Base-by-base conservation (phyloP, 78 protist species). In the Anaeramoeba flamelloides region DNA sequence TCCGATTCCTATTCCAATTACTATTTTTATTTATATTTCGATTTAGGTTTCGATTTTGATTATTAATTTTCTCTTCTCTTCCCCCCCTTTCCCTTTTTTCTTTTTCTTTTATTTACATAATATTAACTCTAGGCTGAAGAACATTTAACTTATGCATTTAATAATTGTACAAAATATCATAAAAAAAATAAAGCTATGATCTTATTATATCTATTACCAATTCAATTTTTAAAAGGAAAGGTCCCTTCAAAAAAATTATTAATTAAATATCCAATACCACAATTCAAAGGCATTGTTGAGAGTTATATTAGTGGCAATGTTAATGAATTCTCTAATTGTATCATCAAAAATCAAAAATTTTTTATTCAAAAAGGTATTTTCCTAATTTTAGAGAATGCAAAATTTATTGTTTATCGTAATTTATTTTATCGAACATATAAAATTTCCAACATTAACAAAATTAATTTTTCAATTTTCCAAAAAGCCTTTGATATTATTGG, bases 281-380 rank as follows among this genome's bases (percentile, higher is more conserved):
- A 85, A 77, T 85, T 85, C 41, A 33, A 79, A 76, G 88, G 75
- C n/a, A 79, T 85, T 17, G 88, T 80, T 1, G 81, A 85, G 74
- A 17, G 81, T 12, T 76, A 83, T 40, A 80, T 83, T n/a, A 36
- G 76, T 65, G 88, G 88, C 32, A 84, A 85, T 37, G 79, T 85
- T 34, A 80, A 79, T 76, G 65, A 36, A 69, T 85, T 85, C 76
- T 83, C 82, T 77, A 69, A 79, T 38, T 75, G 82, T 65, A 77
- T 85, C 0, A 22, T 82, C 12, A 64, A 85, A 1, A 74, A 85
- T n/a, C 88, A 85, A 77, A 79, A 80, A 75, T 85, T 78, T 65
- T 85, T 80, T 53, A 85, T 85, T 64, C 38, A 82, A 64, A 85
- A 85, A 39, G 88, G 88, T 36, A 76, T 85, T 26, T 85, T 83